Evolutionary conservation across 2,329 filamentous ascomycete species (phyloP), one percentile per base, ranked within the genome.

Genomic region (Sclerotinia sclerotiorum): DNA sequence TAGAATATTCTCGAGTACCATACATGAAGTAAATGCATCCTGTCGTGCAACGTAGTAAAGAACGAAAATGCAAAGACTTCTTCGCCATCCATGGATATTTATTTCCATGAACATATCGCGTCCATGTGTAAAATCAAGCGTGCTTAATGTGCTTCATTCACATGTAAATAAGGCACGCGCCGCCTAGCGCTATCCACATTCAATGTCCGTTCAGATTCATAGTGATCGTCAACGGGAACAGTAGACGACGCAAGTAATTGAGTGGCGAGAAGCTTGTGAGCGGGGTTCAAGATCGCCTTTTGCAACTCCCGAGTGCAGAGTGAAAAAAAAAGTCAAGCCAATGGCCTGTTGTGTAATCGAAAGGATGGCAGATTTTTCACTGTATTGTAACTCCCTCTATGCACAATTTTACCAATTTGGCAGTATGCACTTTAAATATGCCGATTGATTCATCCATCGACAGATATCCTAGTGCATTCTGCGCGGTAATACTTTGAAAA

Each of bases 21-120:
- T 39, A 48, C 58, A 62, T 62, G 29, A 35, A 39, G 3, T 10
- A 11, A 62, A 63, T 39, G 46, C 32, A 51, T 46, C 7, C 60
- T 63, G 60, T 27, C 4, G 60, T 63, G 60, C 46, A 63, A 63
- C 60, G 60, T 63, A 27, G 60, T 63, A 51, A 11, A 15, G 21
- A 51, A 63, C 60, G 60, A 63, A 51, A 63, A 63, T 51, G 60
- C 46, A 52, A 63, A 63, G 46, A 63, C 60, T 62, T 51, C 60
- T 51, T 51, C 35, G 46, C 60, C 32, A 42, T 32, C 60, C 32
- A 42, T 32, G 32, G 29, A 51, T 48, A 19, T 42, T 51, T 62
- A 7, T 63, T 19, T 39, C 60, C 32, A 63, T 32, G 60, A 63
- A 51, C 46, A 51, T 51, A 39, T 62, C 46, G n/a, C 46, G 46